These are phyloP conservation scores for Fusarium sp. DNA, from an alignment of 2,329 filamentous ascomycete genomes.

Conservation along the genomic window DNA sequence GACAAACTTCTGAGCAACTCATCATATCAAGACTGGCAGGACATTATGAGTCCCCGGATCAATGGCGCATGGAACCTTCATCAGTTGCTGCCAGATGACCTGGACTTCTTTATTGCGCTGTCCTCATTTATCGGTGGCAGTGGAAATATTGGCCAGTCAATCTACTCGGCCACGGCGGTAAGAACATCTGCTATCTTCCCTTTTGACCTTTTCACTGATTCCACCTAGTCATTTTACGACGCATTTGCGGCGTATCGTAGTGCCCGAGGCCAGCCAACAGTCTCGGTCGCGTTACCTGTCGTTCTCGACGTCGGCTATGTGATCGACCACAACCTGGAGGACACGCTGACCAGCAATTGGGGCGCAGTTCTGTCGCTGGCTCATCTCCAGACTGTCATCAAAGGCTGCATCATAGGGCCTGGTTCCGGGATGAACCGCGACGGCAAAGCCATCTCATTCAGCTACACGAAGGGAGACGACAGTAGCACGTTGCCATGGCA, in stretches of 20 bases:
- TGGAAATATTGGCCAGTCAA: not conserved
- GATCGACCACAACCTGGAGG: too few species aligned
- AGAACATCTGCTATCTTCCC: not conserved
- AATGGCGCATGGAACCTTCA: too few species aligned
- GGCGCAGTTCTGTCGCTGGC: too few species aligned
- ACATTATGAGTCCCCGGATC: too few species aligned
- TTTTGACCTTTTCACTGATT: not conserved
- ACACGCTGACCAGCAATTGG: too few species aligned
- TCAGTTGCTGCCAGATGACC: too few species aligned
- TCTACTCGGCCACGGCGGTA: not conserved
- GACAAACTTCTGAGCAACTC: too few species aligned
- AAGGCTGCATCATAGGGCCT: too few species aligned
- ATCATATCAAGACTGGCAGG: too few species aligned
- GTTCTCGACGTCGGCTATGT: constrained; percentile 8
- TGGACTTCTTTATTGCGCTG: too few species aligned
- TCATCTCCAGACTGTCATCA: too few species aligned
- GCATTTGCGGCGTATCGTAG: not conserved
- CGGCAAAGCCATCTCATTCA: not conserved
- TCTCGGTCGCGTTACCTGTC: not conserved
- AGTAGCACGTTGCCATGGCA: not conserved
- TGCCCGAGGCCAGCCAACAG: not conserved
- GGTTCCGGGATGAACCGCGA: not conserved
- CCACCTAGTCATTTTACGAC: not conserved
- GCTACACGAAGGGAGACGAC: not conserved
- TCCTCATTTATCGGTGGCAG: too few species aligned